A percentile compares a stretch with the other conserved stretches of the same genome.
Conservation (phyloP, 2,329 filamentous ascomycete species). For the Ceratocystis harringtonii region DNA sequence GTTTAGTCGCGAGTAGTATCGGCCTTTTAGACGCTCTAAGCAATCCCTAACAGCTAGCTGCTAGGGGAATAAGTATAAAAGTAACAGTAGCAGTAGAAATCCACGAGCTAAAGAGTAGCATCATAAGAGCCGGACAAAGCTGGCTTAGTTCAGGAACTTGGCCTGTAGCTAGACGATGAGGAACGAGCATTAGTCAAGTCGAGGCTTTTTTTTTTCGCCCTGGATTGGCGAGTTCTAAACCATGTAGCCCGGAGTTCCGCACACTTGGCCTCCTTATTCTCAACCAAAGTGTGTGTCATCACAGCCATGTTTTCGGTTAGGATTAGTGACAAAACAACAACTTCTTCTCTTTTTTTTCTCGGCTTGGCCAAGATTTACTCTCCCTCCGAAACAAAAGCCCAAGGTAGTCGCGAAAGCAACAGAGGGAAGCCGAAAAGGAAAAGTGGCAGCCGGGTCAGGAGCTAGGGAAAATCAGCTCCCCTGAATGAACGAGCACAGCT, state of each 20-base stretch:
- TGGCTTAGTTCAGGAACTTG: slow-evolving; percentile 1
- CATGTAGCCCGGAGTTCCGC: too few relatives aligned
- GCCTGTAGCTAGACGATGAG: background rate
- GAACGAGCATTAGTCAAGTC: too few relatives aligned
- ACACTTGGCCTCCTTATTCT: too few relatives aligned
- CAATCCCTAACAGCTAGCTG: background rate
- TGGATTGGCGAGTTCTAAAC: too few relatives aligned
- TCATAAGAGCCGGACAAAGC: background rate
- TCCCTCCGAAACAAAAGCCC: too few relatives aligned
- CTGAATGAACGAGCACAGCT: background rate
- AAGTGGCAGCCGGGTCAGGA: background rate
- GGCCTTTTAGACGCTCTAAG: background rate
- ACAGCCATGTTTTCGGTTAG: too few relatives aligned
- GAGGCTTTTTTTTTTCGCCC: too few relatives aligned
- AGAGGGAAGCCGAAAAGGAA: background rate
- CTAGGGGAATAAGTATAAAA: background rate
- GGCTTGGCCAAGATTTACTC: too few relatives aligned
- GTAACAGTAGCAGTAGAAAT: background rate
- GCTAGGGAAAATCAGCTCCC: background rate
- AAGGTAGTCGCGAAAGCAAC: background rate
- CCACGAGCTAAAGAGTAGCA: background rate
- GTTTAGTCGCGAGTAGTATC: background rate
- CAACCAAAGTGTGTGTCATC: too few relatives aligned
- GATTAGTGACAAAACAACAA: too few relatives aligned
- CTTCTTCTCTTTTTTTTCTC: too few relatives aligned